phyloP scores from a whole-genome alignment of 2,329 filamentous ascomycete genomes.

The Thielaviopsis populi region DNA sequence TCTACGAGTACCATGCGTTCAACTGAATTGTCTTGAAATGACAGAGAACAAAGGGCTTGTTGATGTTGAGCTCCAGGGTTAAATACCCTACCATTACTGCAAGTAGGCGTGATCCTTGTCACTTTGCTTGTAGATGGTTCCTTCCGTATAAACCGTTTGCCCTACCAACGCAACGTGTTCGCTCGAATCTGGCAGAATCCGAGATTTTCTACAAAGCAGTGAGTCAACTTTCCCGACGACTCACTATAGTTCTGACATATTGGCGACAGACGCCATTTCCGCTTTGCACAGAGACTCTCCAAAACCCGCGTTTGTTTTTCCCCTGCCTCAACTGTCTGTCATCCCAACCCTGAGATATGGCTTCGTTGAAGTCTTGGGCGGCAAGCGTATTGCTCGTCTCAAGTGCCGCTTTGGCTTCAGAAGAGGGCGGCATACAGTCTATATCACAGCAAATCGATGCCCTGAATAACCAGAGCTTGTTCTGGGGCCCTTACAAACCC shows the following conservation, averaged over 20 bases:
- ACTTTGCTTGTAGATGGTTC: neutral
- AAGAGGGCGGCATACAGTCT: neutral
- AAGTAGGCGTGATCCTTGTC: neutral
- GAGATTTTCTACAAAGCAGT: neutral
- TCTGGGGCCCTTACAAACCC: constrained; percentile 92
- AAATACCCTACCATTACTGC: neutral
- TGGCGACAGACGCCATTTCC: neutral
- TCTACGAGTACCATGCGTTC: neutral
- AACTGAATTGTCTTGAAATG: too few species aligned
- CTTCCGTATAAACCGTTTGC: neutral
- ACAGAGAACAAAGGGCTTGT: neutral
- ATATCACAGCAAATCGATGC: constrained; percentile 15
- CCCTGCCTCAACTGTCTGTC: constrained; percentile 8
- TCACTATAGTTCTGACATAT: neutral
- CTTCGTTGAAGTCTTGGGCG: constrained; percentile 18
- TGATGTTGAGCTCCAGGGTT: neutral
- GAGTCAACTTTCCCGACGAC: too few species aligned
- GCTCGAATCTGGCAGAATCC: neutral
- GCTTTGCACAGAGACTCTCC: neutral
- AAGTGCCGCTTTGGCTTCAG: constrained; percentile 1
- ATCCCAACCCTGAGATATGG: constrained; percentile 21
- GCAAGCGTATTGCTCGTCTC: constrained; percentile 14
- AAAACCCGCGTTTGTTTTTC: constrained; percentile 16
- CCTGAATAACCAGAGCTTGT: constrained; percentile 62
- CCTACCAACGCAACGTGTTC: constrained; percentile 3